A percentile compares a stretch with the other conserved stretches of the same genome.
Conservation (phyloP, 1,139 yeast species). For the Pichia kudriavzevii region DNA sequence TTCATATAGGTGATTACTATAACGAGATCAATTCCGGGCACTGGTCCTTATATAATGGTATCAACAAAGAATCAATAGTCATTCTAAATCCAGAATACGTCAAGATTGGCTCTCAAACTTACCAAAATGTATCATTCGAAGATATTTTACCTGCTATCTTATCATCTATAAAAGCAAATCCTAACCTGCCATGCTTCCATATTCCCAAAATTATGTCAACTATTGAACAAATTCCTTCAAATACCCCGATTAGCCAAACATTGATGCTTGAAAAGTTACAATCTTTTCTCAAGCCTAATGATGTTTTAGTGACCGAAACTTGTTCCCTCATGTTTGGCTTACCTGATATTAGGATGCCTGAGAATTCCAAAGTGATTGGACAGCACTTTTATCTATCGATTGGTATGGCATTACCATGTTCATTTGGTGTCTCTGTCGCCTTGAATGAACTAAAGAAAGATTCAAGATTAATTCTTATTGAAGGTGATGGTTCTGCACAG, state of each 20-base stretch:
- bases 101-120: slow-evolving; percentile 34
- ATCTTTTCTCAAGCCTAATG: slow-evolving; percentile 46
- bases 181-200: slow-evolving; percentile 25
- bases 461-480: slow-evolving; percentile 57
- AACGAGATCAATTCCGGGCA: slow-evolving; percentile 54
- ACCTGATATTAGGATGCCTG: slow-evolving; percentile 55
- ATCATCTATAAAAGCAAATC: slow-evolving; percentile 32
- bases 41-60: slow-evolving; percentile 25
- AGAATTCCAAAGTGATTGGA: slow-evolving; percentile 42
- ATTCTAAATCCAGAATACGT: slow-evolving; percentile 39
- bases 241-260: slow-evolving; percentile 32
- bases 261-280: slow-evolving; percentile 26
- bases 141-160: slow-evolving; percentile 39
- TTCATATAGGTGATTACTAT: slow-evolving; percentile 44
- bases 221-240: slow-evolving; percentile 21
- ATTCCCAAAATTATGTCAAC: slow-evolving; percentile 15
- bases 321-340: slow-evolving; percentile 72
- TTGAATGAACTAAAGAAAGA: slow-evolving; percentile 40
- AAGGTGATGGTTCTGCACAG: slow-evolving; percentile 90
- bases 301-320: slow-evolving; percentile 65
- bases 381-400: slow-evolving; percentile 77
- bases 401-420: slow-evolving; percentile 81
- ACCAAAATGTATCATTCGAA: slow-evolving; percentile 37
- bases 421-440: slow-evolving; percentile 72
- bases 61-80: slow-evolving; percentile 29